phyloP scores from a whole-genome alignment of 2,329 filamentous ascomycete species.

The Zasmidium cellare region DNA sequence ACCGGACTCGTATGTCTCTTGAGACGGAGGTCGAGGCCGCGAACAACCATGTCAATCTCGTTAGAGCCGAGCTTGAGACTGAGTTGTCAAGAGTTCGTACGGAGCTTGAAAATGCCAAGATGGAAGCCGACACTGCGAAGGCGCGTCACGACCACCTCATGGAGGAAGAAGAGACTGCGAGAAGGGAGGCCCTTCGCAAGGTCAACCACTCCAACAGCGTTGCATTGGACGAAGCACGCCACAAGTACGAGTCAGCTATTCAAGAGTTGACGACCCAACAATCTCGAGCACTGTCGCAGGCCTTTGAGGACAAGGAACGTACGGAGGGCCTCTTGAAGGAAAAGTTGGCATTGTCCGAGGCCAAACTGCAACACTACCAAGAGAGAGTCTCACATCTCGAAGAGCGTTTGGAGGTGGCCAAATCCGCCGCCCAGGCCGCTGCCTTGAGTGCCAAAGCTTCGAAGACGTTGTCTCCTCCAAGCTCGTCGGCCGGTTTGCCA shows the following conservation, averaged over 20 bases:
- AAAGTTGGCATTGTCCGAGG: conserved; percentile 76
- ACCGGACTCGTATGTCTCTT: conserved; percentile 75
- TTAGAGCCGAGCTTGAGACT: conserved; percentile 78
- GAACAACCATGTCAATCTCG: conserved; percentile 80
- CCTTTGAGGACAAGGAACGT: conserved; percentile 77
- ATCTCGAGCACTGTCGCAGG: conserved; percentile 38
- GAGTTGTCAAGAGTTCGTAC: conserved; percentile 71
- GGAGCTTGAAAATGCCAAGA: conserved; percentile 73
- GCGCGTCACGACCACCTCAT: conserved; percentile 81
- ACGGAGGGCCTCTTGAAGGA: conserved; percentile 78
- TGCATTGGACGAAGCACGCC: conserved; percentile 57
- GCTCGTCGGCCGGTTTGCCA: conserved; percentile 27
- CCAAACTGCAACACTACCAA: conserved; percentile 81
- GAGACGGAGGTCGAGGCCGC: conserved; percentile 80
- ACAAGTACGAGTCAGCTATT: conserved; percentile 53
- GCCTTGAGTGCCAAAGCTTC: conserved; percentile 59
- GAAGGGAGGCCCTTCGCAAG: conserved; percentile 59
- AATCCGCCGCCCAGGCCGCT: conserved; percentile 81
- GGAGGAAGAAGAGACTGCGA: conserved; percentile 74
- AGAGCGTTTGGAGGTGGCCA: conserved; percentile 87
- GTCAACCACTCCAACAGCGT: conserved; percentile 53
- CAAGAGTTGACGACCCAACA: conserved; percentile 63
- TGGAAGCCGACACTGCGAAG: conserved; percentile 79
- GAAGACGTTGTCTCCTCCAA: conserved; percentile 26
- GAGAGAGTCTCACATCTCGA: conserved; percentile 83